Conservation (phyloP, 495 filamentous ascomycete genomes). For the Chlorociboria aeruginascens region DNA sequence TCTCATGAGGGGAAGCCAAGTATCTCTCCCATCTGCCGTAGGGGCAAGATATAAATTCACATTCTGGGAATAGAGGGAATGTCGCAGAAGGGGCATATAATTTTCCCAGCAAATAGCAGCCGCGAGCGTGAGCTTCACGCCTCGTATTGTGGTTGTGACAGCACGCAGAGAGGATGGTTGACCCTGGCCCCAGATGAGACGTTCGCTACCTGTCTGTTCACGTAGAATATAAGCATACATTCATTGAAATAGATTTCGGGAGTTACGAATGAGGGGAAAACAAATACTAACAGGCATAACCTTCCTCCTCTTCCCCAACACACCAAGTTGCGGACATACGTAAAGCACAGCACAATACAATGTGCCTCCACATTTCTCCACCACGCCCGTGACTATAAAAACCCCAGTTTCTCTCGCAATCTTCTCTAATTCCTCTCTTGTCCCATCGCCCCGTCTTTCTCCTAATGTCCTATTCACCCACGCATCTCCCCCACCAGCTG, state of each 20-base stretch:
- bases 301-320: constrained; percentile 82
- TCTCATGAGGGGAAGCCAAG: constrained; percentile 73
- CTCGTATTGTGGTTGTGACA: constrained; percentile 66
- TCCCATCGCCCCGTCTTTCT: constrained; percentile 66
- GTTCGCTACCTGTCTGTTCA: constrained; percentile 56
- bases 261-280: background rate
- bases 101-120: constrained; percentile 97
- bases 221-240: background rate
- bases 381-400: constrained; percentile 65
- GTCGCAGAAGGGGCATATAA: constrained; percentile 81
- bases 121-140: constrained; percentile 64
- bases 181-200: constrained; percentile 84
- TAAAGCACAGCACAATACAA: constrained; percentile 79
- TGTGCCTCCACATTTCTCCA: constrained; percentile 70
- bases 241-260: background rate
- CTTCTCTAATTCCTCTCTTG: constrained; percentile 64
- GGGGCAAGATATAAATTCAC: constrained; percentile 89
- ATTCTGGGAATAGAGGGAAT: constrained; percentile 78
- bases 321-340: constrained; percentile 50
- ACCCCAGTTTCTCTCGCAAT: constrained; percentile 65
- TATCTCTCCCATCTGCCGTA: constrained; percentile 75
- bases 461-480: constrained; percentile 56
- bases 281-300: constrained; percentile 58
- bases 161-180: constrained; percentile 70
- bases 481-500: constrained; percentile 56